These are phyloP conservation scores for Cercospora beticola DNA, from an alignment of 2,329 filamentous ascomycete genomes.

Conservation along the genomic window DNA sequence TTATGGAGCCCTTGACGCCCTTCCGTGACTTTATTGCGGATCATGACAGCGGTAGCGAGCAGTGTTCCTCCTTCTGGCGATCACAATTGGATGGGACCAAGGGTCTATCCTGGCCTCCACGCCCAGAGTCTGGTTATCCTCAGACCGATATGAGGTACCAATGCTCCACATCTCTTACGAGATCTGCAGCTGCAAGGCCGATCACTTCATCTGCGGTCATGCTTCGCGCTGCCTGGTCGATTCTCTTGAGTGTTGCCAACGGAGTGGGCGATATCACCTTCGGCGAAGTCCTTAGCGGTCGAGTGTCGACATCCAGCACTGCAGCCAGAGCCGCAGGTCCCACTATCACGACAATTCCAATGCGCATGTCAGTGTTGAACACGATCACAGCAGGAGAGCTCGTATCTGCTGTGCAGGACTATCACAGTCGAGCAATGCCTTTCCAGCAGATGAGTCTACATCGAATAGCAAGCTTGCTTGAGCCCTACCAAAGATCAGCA, in stretches of 20 bases:
- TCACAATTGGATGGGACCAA: background rate
- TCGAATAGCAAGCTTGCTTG: background rate
- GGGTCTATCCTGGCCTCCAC: background rate
- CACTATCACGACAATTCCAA: background rate
- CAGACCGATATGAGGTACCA: background rate
- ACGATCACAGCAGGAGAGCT: background rate
- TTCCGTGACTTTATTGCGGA: background rate
- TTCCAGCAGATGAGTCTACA: background rate
- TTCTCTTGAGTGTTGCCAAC: background rate
- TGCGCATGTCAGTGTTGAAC: background rate
- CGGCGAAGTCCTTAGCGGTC: background rate
- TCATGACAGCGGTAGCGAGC: background rate
- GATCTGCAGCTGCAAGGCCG: background rate
- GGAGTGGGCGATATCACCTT: background rate
- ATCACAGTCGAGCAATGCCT: background rate
- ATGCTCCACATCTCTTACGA: background rate
- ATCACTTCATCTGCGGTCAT: background rate
- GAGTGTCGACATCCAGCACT: background rate
- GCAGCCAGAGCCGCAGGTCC: background rate
- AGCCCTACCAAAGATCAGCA: background rate
- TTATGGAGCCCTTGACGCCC: background rate
- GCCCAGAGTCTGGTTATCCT: background rate
- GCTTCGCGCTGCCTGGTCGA: background rate
- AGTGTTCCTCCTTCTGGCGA: background rate
- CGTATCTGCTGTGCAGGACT: background rate